Conservation (phyloP, 2,329 filamentous ascomycete species). For the Magnaporthiopsis poae region DNA sequence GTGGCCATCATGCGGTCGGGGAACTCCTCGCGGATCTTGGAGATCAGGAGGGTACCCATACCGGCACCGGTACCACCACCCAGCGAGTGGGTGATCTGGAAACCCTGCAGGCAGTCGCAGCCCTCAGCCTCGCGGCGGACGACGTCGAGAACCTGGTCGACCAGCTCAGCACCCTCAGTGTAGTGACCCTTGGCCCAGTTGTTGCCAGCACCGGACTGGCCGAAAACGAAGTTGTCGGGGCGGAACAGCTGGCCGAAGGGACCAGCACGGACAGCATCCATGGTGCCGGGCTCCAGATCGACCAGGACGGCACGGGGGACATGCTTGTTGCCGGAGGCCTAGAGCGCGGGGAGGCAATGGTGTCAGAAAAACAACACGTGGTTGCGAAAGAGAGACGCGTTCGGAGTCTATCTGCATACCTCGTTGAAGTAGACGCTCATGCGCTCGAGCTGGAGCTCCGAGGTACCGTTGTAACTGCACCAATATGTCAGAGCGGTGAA, state of each 20-base stretch:
- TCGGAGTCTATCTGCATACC: constrained; percentile 26
- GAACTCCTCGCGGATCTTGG: constrained; percentile 99
- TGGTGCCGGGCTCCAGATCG: constrained; percentile 98
- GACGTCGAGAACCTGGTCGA: constrained; percentile 95
- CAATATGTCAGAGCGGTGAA: constrained; percentile 17
- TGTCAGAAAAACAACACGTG: neutral
- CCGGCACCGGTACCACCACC: constrained; percentile 99
- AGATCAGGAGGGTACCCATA: constrained; percentile 99
- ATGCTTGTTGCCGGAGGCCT: constrained; percentile 98
- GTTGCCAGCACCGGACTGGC: constrained; percentile 98
- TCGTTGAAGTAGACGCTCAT: constrained; percentile 62
- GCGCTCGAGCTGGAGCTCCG: constrained; percentile 97
- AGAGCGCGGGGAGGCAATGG: constrained; percentile 9
- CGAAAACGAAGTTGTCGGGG: constrained; percentile 99
- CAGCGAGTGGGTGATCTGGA: constrained; percentile 99
- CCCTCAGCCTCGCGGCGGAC: constrained; percentile 97
- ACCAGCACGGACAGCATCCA: constrained; percentile 96
- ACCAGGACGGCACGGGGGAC: constrained; percentile 98
- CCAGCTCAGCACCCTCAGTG: constrained; percentile 97
- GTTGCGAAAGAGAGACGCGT: neutral
- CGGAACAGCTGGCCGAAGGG: constrained; percentile 99
- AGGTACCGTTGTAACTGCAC: constrained; percentile 86
- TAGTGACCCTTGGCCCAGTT: constrained; percentile 99
- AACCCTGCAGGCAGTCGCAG: constrained; percentile 98
- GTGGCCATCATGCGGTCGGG: constrained; percentile 99